Base-by-base conservation (phyloP, 2,329 filamentous ascomycete genomes). In the Alternaria brassicicola region DNA sequence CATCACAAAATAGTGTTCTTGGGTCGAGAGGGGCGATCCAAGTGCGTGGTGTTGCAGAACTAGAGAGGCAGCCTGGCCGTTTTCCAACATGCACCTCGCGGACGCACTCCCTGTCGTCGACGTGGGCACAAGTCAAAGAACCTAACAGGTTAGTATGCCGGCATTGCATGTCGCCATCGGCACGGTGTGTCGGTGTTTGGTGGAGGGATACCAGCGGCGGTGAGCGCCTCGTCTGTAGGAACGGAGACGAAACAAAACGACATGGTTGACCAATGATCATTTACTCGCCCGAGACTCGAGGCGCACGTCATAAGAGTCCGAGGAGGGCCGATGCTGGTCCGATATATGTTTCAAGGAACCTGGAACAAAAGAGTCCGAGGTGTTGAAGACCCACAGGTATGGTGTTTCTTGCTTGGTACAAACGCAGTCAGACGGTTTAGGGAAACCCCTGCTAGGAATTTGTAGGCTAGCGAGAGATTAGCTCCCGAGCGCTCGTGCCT, bases 141-240 rank as follows among this genome's bases (percentile, higher is more conserved):
- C 26, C 31, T 51, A 30, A 28, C 39, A 33, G 23, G 35, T 35
- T 51, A 47, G 45, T 26, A 36, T 25, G 33, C 33, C 52, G 52
- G 35, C 55, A 57, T 57, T 41, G 28, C 4, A 28, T 38, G 47
- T 52, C 39, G 30, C 41, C 26, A 36, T 42, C 31, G 53, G 47
- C 31, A 45, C 50, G 13, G 31, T 36, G 21, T 33, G 47, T 41
- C 53, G 47, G 48, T 17, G 25, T 55, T 48, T 55, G 49, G 38
- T 55, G 46, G 25, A 41, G 31, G 36, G 36, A 46, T 30, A 25
- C 13, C 52, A 45, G 57, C 57, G 57, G 57, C 57, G 57, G 57
- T 60, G 57, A 60, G 57, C 53, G 57, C 57, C 57, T 60, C 43
- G 41, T 52, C 33, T 56, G 57, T 47, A 50, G 5, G 45, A n/a